Evolutionary conservation across 495 filamentous ascomycete species (phyloP).

Genomic region (Talaromyces adpressus): DNA sequence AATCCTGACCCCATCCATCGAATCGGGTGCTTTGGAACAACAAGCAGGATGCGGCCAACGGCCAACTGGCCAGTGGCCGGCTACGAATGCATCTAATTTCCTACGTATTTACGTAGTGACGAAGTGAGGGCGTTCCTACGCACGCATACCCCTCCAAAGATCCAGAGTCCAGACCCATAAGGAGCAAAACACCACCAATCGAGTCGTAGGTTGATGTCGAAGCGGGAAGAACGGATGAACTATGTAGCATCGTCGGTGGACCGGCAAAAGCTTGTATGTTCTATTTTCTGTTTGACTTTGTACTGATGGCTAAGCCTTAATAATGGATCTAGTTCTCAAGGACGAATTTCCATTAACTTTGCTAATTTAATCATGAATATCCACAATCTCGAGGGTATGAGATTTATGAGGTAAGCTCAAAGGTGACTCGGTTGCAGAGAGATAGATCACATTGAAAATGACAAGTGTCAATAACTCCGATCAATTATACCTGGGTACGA

Average conservation of each 20-base stretch:
- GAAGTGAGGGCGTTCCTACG: background rate
- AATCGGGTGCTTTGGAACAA: background rate
- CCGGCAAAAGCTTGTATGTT: background rate
- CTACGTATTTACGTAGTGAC: background rate
- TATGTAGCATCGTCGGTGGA: background rate
- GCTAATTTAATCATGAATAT: too few species aligned
- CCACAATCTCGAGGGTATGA: too few species aligned
- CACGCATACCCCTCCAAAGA: background rate
- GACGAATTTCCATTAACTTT: background rate
- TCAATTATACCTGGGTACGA: background rate
- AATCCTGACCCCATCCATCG: background rate
- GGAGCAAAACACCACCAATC: constrained; percentile 1
- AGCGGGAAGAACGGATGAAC: background rate
- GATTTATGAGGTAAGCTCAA: too few species aligned
- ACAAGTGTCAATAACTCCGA: background rate
- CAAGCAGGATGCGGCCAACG: background rate
- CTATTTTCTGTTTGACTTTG: background rate
- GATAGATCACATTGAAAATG: background rate
- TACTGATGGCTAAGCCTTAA: background rate
- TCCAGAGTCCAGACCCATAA: background rate
- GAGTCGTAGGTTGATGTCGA: background rate
- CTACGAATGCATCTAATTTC: background rate
- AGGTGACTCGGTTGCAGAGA: too few species aligned
- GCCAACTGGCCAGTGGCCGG: background rate
- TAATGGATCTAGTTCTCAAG: background rate